Base-by-base conservation (phyloP, 306 rosid genomes). In the Cucumis hystrix region DNA sequence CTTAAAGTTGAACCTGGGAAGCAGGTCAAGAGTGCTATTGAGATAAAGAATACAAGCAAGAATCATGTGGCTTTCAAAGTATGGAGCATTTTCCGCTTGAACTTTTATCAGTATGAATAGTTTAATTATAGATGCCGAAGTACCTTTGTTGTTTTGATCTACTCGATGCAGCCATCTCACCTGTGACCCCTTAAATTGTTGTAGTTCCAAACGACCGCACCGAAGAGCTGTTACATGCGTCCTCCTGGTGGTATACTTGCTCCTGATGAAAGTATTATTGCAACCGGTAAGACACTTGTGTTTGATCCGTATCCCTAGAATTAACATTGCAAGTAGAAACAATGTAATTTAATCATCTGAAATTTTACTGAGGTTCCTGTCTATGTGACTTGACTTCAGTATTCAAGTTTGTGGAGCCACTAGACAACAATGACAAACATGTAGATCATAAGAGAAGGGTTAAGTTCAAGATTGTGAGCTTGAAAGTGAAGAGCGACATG, bases 201-300 rank as follows among this genome's bases (percentile, higher is more conserved):
- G 74, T 76, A 92, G 98, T 92, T 92, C 78, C 98, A 92, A 90
- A 92, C 98, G 69, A 92, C 98, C 60, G 97, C 96, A 14, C 97
- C 98, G 70, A 93, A 93, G 89, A 91, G 98, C 80, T 93, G 98
- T 78, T 93, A 85, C 80, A 93, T 93, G 98, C 96, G 96, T 66
- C 98, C 96, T 82, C 95, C 98, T 0, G 93, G 98, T 25, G 96
- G 93, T 35, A 87, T 93, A 70, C 95, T 93, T 82, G 89, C 90
- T 71, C 96, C 96, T 23, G 90, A 88, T 85, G 98, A 91, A 85
- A 87, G 90, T 81, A 74, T 89, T 73, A 85, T 89, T 57, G 96
- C 98, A 43, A 89, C 91, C 12, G 98, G 98, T 93, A 88, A 81
- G 62, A 68, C 58, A 67, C 41, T 76, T 37, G 83, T 85, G 71